Evolutionary conservation across 306 rosid species (phyloP).

Genomic region (Quercus cerris): DNA sequence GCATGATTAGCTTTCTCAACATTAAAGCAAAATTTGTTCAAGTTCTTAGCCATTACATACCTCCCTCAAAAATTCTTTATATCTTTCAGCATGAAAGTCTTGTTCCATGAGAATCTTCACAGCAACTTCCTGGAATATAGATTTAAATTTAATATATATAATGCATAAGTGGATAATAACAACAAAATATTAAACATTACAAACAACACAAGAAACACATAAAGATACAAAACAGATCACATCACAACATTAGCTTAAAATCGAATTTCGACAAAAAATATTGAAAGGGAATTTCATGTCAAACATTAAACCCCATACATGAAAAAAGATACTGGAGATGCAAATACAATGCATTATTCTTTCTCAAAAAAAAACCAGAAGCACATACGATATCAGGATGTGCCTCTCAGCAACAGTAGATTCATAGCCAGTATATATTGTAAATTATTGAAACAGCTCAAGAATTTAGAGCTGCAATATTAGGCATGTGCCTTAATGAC

Average conservation of each 20-base stretch:
- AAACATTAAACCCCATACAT: slow-evolving; percentile 1
- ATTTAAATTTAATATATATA: neutral
- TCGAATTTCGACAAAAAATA: slow-evolving; percentile 15
- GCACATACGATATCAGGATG: neutral
- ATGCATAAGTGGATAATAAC: neutral
- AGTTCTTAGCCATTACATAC: slow-evolving; percentile 35
- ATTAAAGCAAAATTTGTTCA: neutral
- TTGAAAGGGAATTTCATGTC: slow-evolving; percentile 14
- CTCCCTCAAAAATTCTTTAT: slow-evolving; percentile 94
- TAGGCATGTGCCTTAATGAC: neutral
- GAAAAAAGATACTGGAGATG: neutral
- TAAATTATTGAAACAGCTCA: neutral
- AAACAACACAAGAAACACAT: neutral
- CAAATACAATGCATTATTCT: neutral
- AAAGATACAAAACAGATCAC: neutral
- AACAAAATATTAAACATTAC: neutral
- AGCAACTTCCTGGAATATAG: slow-evolving; percentile 80
- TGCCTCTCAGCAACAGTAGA: neutral
- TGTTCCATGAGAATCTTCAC: slow-evolving; percentile 98
- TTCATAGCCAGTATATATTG: neutral
- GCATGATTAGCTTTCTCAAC: neutral
- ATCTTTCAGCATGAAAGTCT: slow-evolving; percentile 85
- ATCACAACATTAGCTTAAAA: slow-evolving; percentile 11
- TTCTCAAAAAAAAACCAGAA: neutral
- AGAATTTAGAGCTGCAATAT: too few relatives aligned